Percentiles rank a stretch among this genome's conserved stretches.
phyloP scores from a whole-genome alignment of 2,329 filamentous ascomycete genomes.

The Fusarium pseudocircinatum region DNA sequence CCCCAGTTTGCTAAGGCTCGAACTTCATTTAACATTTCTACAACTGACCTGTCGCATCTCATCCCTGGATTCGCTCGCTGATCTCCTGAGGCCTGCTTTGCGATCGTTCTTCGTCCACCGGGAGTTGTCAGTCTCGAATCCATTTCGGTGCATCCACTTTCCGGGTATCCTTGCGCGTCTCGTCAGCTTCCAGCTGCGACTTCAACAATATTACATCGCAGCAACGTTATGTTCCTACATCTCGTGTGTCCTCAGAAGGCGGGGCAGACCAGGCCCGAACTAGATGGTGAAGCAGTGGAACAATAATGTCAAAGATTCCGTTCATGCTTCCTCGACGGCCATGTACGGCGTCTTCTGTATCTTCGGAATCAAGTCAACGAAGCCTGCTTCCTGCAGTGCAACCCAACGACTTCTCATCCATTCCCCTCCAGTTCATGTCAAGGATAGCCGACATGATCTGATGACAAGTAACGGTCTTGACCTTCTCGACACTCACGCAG shows the following conservation, averaged over 20 bases:
- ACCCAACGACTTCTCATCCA: background rate
- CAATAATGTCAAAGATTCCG: background rate
- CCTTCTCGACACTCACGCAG: background rate
- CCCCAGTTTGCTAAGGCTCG: background rate
- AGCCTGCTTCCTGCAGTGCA: background rate
- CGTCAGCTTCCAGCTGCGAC: background rate
- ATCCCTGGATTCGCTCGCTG: background rate
- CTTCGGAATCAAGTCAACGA: background rate
- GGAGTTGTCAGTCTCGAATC: background rate
- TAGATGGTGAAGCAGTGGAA: slow-evolving; percentile 10
- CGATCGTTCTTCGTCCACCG: background rate
- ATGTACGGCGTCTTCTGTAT: slow-evolving; percentile 3
- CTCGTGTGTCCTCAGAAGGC: slow-evolving; percentile 7
- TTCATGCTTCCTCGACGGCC: background rate
- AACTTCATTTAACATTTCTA: background rate
- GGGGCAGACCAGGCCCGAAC: slow-evolving; percentile 1
- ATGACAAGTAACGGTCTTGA: background rate
- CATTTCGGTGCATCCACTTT: slow-evolving; percentile 8
- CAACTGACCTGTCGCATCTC: background rate
- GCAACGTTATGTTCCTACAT: slow-evolving; percentile 10
- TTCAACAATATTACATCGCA: background rate
- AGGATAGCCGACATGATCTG: background rate
- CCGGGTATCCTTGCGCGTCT: background rate
- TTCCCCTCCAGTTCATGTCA: background rate
- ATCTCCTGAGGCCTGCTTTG: background rate